These are phyloP conservation scores for Biscogniauxia marginata DNA, from an alignment of 2,329 filamentous ascomycete species.

Conservation along the genomic window DNA sequence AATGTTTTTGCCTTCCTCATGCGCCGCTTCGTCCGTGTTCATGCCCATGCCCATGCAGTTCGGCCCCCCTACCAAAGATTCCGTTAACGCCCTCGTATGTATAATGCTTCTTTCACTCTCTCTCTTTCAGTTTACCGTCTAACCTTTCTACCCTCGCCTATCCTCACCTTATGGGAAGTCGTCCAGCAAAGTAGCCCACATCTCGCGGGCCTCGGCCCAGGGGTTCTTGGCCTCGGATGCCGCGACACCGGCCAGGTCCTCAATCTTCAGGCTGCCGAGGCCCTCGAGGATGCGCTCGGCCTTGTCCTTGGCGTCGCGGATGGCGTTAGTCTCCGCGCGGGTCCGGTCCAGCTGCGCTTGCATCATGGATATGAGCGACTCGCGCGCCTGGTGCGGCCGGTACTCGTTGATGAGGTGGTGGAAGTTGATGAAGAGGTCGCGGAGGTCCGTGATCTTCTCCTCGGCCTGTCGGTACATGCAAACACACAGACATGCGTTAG, in stretches of 20 bases:
- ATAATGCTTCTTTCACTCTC: no score
- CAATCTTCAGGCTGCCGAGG: conserved; percentile 53
- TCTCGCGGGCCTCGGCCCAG: conserved; percentile 14
- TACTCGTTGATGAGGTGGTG: conserved; percentile 87
- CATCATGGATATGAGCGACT: conserved; percentile 64
- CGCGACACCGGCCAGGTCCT: conserved; percentile 17
- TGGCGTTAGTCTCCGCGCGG: conserved; percentile 71
- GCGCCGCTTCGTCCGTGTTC: no score
- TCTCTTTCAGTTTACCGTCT: neutral
- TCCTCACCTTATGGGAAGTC: conserved; percentile 21
- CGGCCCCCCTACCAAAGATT: no score
- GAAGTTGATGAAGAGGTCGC: conserved; percentile 84
- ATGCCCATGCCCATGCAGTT: no score
- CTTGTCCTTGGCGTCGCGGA: conserved; percentile 67
- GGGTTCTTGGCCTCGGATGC: conserved; percentile 7
- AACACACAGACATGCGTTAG: conserved; percentile 8
- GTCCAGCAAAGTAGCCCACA: conserved; percentile 20
- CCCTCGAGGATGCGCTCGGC: conserved; percentile 72
- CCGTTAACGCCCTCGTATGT: no score
- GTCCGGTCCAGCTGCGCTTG: conserved; percentile 65
- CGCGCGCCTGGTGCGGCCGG: conserved; percentile 71
- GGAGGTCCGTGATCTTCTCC: conserved; percentile 74
- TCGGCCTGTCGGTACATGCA: conserved; percentile 51
- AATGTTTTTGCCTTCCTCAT: no score
- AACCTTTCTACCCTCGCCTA: neutral